phyloP scores from a whole-genome alignment of 2,329 filamentous ascomycete species.

The Trichocomaceae sp. region DNA sequence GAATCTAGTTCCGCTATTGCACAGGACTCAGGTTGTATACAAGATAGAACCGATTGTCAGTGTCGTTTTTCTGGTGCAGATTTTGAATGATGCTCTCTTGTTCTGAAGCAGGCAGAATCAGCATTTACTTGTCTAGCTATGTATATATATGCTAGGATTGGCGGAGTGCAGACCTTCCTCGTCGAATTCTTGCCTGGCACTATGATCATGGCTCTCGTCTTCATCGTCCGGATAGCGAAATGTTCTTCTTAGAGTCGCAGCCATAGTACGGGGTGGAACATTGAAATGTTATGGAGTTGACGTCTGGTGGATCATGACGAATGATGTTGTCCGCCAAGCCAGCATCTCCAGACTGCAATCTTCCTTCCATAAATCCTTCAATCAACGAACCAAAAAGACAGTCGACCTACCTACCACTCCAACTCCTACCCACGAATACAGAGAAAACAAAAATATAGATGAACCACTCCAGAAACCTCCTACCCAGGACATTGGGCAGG shows the following conservation, averaged over 20 bases:
- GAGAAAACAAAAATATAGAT: neutral
- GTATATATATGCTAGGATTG: neutral
- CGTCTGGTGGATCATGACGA: neutral
- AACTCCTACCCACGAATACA: neutral
- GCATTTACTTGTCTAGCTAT: neutral
- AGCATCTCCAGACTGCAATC: constrained; percentile 3
- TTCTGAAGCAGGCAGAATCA: constrained; percentile 23
- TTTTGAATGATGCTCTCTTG: constrained; percentile 37
- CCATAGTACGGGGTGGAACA: constrained; percentile 29
- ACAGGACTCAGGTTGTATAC: constrained; percentile 21
- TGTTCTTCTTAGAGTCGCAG: constrained; percentile 61
- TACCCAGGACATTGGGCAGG: constrained; percentile 7
- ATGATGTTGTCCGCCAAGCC: constrained; percentile 8
- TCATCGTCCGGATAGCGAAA: constrained; percentile 67
- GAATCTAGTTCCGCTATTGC: neutral
- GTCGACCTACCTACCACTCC: neutral
- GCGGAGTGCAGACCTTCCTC: constrained; percentile 56
- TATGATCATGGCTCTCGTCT: constrained; percentile 32
- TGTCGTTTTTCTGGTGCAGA: constrained; percentile 32
- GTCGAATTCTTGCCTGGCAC: constrained; percentile 60
- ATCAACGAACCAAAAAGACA: neutral
- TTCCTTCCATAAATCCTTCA: neutral
- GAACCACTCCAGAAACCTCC: neutral
- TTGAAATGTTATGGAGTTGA: neutral
- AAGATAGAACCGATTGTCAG: constrained; percentile 35